Base-by-base conservation (phyloP, 73 alveolate genomes). In the Paraurostyla sp. region DNA sequence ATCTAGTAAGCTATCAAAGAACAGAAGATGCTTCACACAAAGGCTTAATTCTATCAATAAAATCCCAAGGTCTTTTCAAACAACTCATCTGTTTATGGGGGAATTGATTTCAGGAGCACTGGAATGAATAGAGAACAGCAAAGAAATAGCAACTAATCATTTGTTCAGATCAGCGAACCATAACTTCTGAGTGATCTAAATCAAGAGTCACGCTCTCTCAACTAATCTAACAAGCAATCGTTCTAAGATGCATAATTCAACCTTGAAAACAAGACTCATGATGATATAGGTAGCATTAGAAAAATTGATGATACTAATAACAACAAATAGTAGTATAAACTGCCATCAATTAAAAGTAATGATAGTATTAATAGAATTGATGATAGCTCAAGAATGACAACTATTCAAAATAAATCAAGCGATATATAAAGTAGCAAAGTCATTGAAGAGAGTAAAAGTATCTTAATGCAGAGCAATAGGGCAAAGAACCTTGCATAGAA, bases 341-440 rank as follows among this genome's bases (percentile, higher is more conserved):
- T 65, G 58, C 82, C 82, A 1, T 65, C 56, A 1, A 65, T 65
- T 1, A 65, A 58, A 38, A 65, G 82, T 38, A 65, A 65, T 22
- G 82, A 65, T 16, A 65, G 82, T 38, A 65, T 65, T 20, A 65
- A 3, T 65, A 23, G 58, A 4, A 3, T 35, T 33, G 82, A 65
- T 35, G 82, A 65, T 60, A 9, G 9, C 22, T 30, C 78, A 18
- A 60, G 27, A 60, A 6, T 60, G 32, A 60, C 50, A 16, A 60
- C 78, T 38, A 15, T 22, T 9, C 23, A 65, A 40, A 1, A 33
- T 7, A 40, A 65, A 22, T 4, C 35, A 30, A 20, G 38, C 32
- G 51, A 25, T 4, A 59, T 27, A 38, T 22, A 36, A 13, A 65
- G 23, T 40, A 65, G 82, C 82, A 11, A 65, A 38, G 7, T 65